Conservation (phyloP, 2,329 filamentous ascomycete genomes). For the Colletotrichum viniferum region DNA sequence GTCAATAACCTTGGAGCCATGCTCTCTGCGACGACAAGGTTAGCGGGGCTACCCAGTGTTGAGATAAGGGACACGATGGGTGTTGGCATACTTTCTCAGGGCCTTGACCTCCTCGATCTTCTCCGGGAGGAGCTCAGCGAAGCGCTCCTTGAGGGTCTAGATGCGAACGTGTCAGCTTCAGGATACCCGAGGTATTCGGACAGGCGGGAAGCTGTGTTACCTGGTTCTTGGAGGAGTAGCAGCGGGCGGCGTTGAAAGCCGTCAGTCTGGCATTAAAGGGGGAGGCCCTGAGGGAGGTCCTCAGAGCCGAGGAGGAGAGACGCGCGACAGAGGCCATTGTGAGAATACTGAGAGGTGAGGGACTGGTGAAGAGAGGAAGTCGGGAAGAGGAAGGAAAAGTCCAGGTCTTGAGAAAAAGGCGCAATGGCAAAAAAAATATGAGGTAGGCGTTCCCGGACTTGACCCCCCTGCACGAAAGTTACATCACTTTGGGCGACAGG, state of each 20-base stretch:
- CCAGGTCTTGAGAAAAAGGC: conserved; percentile 25
- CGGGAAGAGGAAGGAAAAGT: conserved; percentile 29
- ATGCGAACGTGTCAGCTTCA: conserved; percentile 25
- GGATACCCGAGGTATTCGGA: conserved; percentile 19
- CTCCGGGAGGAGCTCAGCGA: conserved; percentile 91
- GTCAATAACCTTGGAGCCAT: conserved; percentile 93
- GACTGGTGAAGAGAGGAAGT: conserved; percentile 31
- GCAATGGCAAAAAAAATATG: conserved; percentile 25
- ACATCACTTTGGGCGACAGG: conserved; percentile 12
- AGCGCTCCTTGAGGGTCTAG: conserved; percentile 96
- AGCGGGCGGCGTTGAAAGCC: conserved; percentile 83
- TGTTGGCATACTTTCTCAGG: conserved; percentile 80
- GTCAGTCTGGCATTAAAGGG: conserved; percentile 71
- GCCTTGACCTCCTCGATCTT: conserved; percentile 99
- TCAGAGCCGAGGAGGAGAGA: conserved; percentile 80
- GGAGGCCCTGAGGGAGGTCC: conserved; percentile 73
- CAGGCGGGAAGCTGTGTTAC: conserved; percentile 51
- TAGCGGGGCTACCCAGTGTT: conserved; percentile 13
- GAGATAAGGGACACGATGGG: conserved; percentile 14
- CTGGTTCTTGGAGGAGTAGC: conserved; percentile 92
- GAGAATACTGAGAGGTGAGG: conserved; percentile 27
- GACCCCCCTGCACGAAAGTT: conserved; percentile 18
- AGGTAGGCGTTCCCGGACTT: conserved; percentile 18
- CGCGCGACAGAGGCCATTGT: conserved; percentile 86
- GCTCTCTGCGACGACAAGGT: conserved; percentile 65